Evolutionary conservation across 768 basidiomycete genomes (phyloP), one percentile per base, ranked within the genome.

Genomic region (Amanita inopinata): DNA sequence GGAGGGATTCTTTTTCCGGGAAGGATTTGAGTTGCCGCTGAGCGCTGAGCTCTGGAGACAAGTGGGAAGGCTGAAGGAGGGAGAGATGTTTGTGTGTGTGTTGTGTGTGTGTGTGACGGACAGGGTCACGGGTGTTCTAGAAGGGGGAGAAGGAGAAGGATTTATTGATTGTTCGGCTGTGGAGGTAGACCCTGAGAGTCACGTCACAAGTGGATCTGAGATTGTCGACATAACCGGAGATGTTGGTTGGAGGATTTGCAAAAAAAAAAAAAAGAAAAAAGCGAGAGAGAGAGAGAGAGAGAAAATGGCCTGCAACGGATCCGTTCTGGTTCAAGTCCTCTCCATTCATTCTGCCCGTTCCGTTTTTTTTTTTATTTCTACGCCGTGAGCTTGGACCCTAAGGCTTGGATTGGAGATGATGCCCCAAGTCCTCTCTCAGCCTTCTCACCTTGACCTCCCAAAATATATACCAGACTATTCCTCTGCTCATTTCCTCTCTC

Each of bases 201-300:
- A 58, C 61, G 62, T 63, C 58, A 61, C 56, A 51, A 46, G 36
- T 28, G 49, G 56, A 57, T 58, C 53, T 45, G 33, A 57, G 61
- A 62, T 62, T 47, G 43, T 15, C 46, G 54, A 56, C 53, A 51
- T 48, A 54, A 51, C 33, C 51, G 54, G 50, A 46, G 46, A 38
- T 49, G 32, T 31, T 25, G 27, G 41, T 32, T 34, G 43, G 27
- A 44, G 43, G 43, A 44, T 44, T 44, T 44, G 43, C 43, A 28
- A 44, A 44, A 37, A 4, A 25, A n/a, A n/a, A n/a, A n/a, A n/a
- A n/a, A n/a, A n/a, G n/a, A n/a, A n/a, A n/a, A n/a, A n/a, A n/a
- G 27, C 7, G 27, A 28, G 27, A n/a, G 27, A 28, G 27, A 28
- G 27, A 28, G n/a, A 18, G 43, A 33, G 41, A 33, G 40, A 31